Base-by-base conservation (phyloP, 1,284 basidiomycete species). In the Phellopilus nigrolimitatus region DNA sequence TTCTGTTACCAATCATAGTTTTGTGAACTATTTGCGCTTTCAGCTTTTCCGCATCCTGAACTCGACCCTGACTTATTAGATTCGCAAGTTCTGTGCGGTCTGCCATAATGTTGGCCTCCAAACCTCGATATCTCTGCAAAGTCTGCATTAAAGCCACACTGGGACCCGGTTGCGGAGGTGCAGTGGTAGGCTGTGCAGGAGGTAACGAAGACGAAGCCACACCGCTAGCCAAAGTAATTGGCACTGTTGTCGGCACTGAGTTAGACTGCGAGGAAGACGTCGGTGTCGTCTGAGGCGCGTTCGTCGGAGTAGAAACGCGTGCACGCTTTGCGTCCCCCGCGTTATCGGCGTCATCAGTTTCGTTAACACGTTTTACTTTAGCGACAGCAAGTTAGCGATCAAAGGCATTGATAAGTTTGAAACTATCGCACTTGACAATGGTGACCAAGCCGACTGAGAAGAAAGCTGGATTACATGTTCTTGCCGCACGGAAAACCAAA, bases 401-500 rank as follows among this genome's bases (percentile, higher is more conserved):
- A 4, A 9, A 17, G 9, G n/a, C 22, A 38, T 19, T 10, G 40
- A n/a, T 15, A 3, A 4, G 13, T 25, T 7, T 9, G 21, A 12
- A 15, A 10, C 22, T 19, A 17, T 49, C 47, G 31, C 7, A 53
- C 47, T 21, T 27, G 15, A 38, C 2, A 36, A 2, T 25, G 48
- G 38, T 2, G 49, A 28, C 53, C 49, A 55, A 15, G 43, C 42
- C n/a, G 53, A 22, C 19, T 44, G 28, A n/a, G 60, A 25, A 19
- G 72, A 67, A 0, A 86, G 63, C 15, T 73, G 65, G 7, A 84
- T 54, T 4, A 62, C 57, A 59, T 84, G 77, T 0, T 68, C 63
- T 2, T 71, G 51, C 13, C 68, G 70, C 5, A 79, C 71, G 27
- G 64, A 55, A 59, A 85, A 86, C 79, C 82, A 86, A 2, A 81